Base-by-base conservation (phyloP, 192 early-diverging fungal species). In the Paraglomus occultum region DNA sequence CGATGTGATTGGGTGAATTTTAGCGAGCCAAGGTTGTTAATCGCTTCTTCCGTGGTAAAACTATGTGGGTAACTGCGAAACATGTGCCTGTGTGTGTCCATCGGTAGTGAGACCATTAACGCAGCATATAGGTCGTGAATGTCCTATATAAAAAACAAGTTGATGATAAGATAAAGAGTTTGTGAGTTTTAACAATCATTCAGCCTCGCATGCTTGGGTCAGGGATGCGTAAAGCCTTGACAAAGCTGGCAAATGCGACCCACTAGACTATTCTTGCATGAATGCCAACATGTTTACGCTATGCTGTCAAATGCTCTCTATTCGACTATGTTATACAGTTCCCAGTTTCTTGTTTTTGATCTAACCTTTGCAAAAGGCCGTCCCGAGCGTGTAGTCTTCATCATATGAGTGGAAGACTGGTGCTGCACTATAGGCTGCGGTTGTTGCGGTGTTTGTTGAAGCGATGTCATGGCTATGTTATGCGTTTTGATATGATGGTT, bases 71-170 rank as follows among this genome's bases (percentile, higher is more conserved):
- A 84, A 58, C 39, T 83, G 47, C 73, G 67, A 71, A 83, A 87
- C 51, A 84, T 31, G 43, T 78, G 75, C 49, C 82, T 73, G 61
- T 79, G 83, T 14, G 74, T 76, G 38, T 79, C 75, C 43, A 87
- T 73, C 4, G 78, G 83, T 12, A 80, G 51, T 52, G 80, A 80
- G 17, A 83, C 74, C 73, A 84, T 79, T 38, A 87, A 65, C 2
- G 83, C 82, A 11, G 83, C 74, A 62, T 83, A 87, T 46, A 87
- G 64, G 70, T 87, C 85, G 69, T 83, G 79, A 15, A 84, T 83
- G 69, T 78, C 83, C 85, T 87, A 69, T 59, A 20, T 45, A 61
- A 64, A 53, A 31, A 31, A 31, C 1, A 31, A 3, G 31, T 31
- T 31, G 31, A 31, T 31, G 31, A 31, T 31, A 2, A 31, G 31